Base-by-base conservation (phyloP, 768 basidiomycete species). In the Asterophora parasitica region DNA sequence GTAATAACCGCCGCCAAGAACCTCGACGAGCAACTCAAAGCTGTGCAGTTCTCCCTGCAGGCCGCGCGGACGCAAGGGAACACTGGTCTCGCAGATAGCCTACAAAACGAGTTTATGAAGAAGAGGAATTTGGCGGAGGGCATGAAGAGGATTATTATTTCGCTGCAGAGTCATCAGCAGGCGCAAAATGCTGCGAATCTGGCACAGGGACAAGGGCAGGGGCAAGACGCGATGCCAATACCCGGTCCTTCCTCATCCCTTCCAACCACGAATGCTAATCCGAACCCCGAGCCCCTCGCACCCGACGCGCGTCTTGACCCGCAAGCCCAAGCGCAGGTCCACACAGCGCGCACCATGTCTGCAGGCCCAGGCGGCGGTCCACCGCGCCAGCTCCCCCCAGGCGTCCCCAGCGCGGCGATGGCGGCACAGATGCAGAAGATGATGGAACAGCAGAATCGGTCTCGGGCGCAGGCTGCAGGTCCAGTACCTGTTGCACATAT, bases 381-480 rank as follows among this genome's bases (percentile, higher is more conserved):
- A 26, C 13, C 46, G 7, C 46, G 51, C 7, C 52, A 51, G 17
- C 43, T 56, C 10, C 13, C 52, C 4, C 51, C 42, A 32, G 46
- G 30, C 8, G 30, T 26, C 26, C 37, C 50, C n/a, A 53, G 49
- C 27, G 44, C 44, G 0, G 37, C 36, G n/a, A 27, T 70, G 10
- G 65, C 58, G 3, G 55, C 65, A 23, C 81, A 78, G 52, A 72
- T 77, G 68, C 73, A 74, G 48, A 79, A 76, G 53, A 49, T 74
- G 53, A 55, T 68, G 4, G 79, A 81, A 41, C 74, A 74, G 58
- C 71, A 69, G 46, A 49, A 49, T 13, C 52, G 48, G 13, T 50
- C 52, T n/a, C 49, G 46, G n/a, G 20, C 49, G n/a, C n/a, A n/a
- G n/a, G n/a, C 48, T 56, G 34, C 51, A 53, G 17, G n/a, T n/a